Evolutionary conservation across 1,284 basidiomycete genomes (phyloP), one percentile per base, ranked within the genome.

Genomic region (Xerocomus minutiporus): DNA sequence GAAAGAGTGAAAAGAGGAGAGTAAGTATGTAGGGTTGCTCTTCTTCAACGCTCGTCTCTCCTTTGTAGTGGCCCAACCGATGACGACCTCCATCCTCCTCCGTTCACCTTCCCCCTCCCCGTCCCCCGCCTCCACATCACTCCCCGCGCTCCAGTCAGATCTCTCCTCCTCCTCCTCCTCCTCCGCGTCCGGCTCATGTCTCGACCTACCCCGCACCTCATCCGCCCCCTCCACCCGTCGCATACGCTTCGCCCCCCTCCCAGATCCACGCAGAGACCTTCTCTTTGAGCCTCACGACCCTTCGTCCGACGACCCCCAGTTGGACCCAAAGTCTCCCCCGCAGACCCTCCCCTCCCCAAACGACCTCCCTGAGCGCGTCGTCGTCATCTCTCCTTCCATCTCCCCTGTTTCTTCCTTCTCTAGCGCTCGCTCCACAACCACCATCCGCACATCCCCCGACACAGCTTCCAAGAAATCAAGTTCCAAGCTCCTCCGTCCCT

Each of bases 181-280:
- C n/a, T 59, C 60, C 25, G 17, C 54, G 2, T 64, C 58, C 11
- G 55, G 41, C 34, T 65, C 57, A 4, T 63, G 48, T 52, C 51
- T 46, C 20, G 55, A 51, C 56, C 52, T 59, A 5, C 54, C 46
- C 15, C 61, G 38, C 31, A n/a, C 51, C 4, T 47, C 55, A 25
- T 55, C 59, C 8, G 31, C 54, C 1, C 49, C 55, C 11, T 59
- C 66, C 56, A 55, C 72, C 54, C 69, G 79, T 63, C 69, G 72
- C 54, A 88, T 90, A 50, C 81, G 84, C 57, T 90, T 90, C 58
- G 87, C 87, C 0, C 88, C 87, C 2, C 78, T 90, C n/a, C 88
- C 88, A 4, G 83, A 86, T 55, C 84, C 84, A 13, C 75, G 71
- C 54, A 64, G 63, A 50, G 77, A 80, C 52, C 8, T 26, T 1